Base-by-base conservation (phyloP, 768 basidiomycete species). In the Butyriboletus loyo region DNA sequence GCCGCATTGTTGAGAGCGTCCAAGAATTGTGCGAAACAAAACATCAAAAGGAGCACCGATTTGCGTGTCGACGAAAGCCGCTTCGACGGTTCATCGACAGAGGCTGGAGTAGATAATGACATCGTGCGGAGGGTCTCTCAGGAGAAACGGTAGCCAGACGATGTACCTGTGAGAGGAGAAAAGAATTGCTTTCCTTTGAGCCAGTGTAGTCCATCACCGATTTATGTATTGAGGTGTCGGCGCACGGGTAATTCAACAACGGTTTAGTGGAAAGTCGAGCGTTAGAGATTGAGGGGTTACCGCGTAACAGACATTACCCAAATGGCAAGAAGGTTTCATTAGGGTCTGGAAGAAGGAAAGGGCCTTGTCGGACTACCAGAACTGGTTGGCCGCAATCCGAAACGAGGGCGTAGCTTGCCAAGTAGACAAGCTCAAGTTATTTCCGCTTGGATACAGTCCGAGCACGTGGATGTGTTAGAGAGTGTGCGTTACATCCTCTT, bases 1-100 rank as follows among this genome's bases (percentile, higher is more conserved):
- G 73, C 66, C n/a, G 73, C 69, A 52, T 73, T 75, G 56, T 72
- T 74, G 63, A 79, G 73, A 13, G 72, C 60, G 31, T 79, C 79
- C 47, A 77, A 59, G 55, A 75, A 77, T 42, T 74, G 68, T 14
- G 76, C 72, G 19, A 71, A 63, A 54, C 75, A 77, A 34, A 78
- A 71, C 11, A 75, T 52, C 11, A 57, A 27, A 1, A 79, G 62
- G 15, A 79, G 52, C 21, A 66, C 19, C 2, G 44, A 49, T 60
- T 66, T 74, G 50, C 60, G 66, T 32, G 53, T 44, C 43, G 42
- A 52, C 34, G 65, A 71, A 47, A 68, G 54, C 21, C 3, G 43
- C 19, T 50, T 53, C 25, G 52, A 40, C 1, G 24, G 36, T 30
- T 37, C 37, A 37, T 59, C 49, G 35, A 19, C 7, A 2, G 49